A percentile compares a stretch with the other conserved stretches of the same genome.
Evolutionary conservation across 108 stramenopile species (phyloP).

Genomic region (Cyclotella baltica): DNA sequence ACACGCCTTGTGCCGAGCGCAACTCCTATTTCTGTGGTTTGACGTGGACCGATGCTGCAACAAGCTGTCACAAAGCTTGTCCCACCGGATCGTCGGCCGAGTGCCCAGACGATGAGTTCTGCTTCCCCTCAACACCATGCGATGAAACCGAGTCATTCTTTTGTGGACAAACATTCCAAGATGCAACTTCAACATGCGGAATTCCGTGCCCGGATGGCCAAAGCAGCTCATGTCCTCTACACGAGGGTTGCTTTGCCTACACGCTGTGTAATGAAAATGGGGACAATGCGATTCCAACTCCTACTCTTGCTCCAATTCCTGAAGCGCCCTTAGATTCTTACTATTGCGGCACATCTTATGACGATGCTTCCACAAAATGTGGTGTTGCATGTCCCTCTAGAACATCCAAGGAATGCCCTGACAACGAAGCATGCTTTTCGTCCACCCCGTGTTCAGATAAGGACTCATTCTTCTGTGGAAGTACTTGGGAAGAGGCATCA

Average conservation of each 20-base stretch:
- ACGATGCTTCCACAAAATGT: slow-evolving; percentile 61
- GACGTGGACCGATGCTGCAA: slow-evolving; percentile 59
- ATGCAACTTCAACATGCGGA: slow-evolving; percentile 37
- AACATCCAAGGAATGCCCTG: slow-evolving; percentile 65
- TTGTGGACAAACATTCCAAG: slow-evolving; percentile 51
- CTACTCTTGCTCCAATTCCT: slow-evolving; percentile 46
- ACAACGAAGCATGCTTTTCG: slow-evolving; percentile 72
- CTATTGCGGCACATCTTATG: slow-evolving; percentile 46
- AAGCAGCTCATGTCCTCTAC: slow-evolving; percentile 42
- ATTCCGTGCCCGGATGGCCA: slow-evolving; percentile 49
- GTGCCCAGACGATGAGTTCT: slow-evolving; percentile 46
- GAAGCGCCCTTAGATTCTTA: slow-evolving; percentile 51
- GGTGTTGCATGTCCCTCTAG: slow-evolving; percentile 69
- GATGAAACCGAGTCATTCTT: slow-evolving; percentile 55
- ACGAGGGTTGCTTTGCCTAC: slow-evolving; percentile 56
- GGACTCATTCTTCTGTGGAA: slow-evolving; percentile 53
- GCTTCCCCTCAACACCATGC: slow-evolving; percentile 57
- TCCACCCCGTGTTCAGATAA: slow-evolving; percentile 74
- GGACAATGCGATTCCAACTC: slow-evolving; percentile 43
- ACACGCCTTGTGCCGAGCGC: slow-evolving; percentile 54
- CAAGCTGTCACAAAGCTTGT: slow-evolving; percentile 47
- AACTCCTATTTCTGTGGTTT: slow-evolving; percentile 57
- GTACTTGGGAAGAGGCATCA: slow-evolving; percentile 51
- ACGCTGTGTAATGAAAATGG: slow-evolving; percentile 67
- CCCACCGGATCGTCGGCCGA: slow-evolving; percentile 54